Conservation (phyloP, 2,329 filamentous ascomycete species). For the Talaromyces sp. region DNA sequence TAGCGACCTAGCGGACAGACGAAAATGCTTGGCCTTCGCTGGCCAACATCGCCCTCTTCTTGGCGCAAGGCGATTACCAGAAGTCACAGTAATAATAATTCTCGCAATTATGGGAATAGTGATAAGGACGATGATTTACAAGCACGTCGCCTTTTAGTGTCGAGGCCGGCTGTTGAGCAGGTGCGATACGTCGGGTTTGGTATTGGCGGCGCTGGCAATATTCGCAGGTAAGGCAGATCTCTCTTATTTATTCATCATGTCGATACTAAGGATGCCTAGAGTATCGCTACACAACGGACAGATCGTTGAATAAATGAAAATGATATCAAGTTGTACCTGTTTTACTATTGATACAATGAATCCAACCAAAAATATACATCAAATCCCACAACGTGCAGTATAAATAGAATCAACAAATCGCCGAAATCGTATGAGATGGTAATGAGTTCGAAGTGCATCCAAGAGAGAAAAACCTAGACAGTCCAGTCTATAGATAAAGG, state of each 20-base stretch:
- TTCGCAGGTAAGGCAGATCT: neutral
- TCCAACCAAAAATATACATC: neutral
- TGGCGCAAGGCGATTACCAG: neutral
- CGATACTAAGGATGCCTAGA: neutral
- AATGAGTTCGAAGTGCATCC: neutral
- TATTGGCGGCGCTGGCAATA: conserved; percentile 6
- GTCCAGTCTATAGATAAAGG: neutral
- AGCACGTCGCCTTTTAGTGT: neutral
- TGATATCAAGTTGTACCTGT: neutral
- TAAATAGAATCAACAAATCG: neutral
- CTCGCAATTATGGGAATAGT: neutral
- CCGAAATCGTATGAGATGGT: neutral
- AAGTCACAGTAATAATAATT: neutral
- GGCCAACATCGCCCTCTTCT: neutral
- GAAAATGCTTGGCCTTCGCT: conserved; percentile 6
- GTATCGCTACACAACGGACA: neutral
- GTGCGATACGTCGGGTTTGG: conserved; percentile 8
- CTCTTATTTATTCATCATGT: too few species aligned
- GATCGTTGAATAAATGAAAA: neutral
- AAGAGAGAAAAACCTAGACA: neutral
- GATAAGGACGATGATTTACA: neutral
- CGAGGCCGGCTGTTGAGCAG: neutral
- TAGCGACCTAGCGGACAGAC: neutral
- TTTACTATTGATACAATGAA: conserved; percentile 1
- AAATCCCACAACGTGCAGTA: neutral